phyloP scores from a whole-genome alignment of 805 yeast species.

The Blastobotrys chiropterorum region DNA sequence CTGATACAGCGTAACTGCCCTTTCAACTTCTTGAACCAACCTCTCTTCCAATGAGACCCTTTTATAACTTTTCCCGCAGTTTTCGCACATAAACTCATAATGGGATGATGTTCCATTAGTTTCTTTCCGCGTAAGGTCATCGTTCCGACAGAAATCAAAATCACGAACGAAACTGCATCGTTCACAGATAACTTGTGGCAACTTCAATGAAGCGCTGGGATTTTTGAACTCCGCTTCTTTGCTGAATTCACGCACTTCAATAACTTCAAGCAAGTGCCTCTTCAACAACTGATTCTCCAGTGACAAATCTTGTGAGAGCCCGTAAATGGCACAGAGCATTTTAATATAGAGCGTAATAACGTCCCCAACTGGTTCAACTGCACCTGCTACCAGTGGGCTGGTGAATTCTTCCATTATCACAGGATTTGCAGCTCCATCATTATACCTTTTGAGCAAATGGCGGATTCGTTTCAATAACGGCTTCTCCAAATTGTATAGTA shows the following conservation, averaged over 20 bases:
- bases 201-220: constrained; percentile 63
- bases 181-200: constrained; percentile 70
- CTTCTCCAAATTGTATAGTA: constrained; percentile 44
- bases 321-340: constrained; percentile 62
- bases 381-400: constrained; percentile 76
- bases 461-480: constrained; percentile 63
- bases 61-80: constrained; percentile 60
- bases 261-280: constrained; percentile 60
- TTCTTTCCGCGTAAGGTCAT: constrained; percentile 31
- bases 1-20: constrained; percentile 52
- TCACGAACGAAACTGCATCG: constrained; percentile 70
- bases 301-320: constrained; percentile 55
- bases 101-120: constrained; percentile 2
- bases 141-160: constrained; percentile 75
- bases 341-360: constrained; percentile 81
- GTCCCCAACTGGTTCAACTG: constrained; percentile 48
- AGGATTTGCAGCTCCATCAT: constrained; percentile 63
- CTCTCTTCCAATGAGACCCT: constrained; percentile 72
- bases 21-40: constrained; percentile 58
- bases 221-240: constrained; percentile 63
- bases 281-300: constrained; percentile 72
- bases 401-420: constrained; percentile 57
- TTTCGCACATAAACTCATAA: constrained; percentile 51
- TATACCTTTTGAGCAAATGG: constrained; percentile 61
- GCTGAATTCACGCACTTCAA: constrained; percentile 83